Evolutionary conservation across 768 basidiomycete genomes (phyloP).

Genomic region (Russula griseocarnosa): DNA sequence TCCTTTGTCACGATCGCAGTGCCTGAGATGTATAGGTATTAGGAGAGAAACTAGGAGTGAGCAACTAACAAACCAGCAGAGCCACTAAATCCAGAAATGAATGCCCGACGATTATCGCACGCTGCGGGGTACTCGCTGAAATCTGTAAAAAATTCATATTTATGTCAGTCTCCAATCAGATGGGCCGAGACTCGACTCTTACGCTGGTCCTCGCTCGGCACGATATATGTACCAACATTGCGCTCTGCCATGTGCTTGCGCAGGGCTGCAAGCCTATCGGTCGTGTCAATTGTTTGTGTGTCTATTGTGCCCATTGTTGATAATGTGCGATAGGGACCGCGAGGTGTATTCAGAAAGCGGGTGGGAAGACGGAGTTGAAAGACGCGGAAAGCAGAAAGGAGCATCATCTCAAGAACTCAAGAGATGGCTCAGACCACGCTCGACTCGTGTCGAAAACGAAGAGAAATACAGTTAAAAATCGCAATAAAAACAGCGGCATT

Average conservation of each 20-base stretch:
- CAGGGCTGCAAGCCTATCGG: constrained; percentile 56
- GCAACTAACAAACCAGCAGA: constrained; percentile 68
- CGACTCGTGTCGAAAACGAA: not conserved
- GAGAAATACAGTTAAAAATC: not conserved
- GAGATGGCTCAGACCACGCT: not conserved
- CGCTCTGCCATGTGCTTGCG: constrained; percentile 64
- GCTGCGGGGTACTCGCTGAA: constrained; percentile 84
- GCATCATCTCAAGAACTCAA: not conserved
- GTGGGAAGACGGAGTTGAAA: constrained; percentile 23
- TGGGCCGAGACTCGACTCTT: constrained; percentile 39
- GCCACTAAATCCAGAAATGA: constrained; percentile 91
- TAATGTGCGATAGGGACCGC: constrained; percentile 15
- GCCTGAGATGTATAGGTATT: constrained; percentile 40
- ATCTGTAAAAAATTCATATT: constrained; percentile 45
- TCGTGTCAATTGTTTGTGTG: constrained; percentile 54
- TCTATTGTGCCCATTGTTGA: constrained; percentile 38
- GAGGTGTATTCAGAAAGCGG: constrained; percentile 7
- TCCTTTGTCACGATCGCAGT: constrained; percentile 71
- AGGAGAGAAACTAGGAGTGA: not conserved
- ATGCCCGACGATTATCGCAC: constrained; percentile 80
- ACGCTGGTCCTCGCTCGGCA: constrained; percentile 94
- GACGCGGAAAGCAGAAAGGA: constrained; percentile 11
- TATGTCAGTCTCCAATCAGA: constrained; percentile 6
- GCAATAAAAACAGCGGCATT: not conserved
- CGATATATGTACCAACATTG: constrained; percentile 67